Evolutionary conservation across 768 basidiomycete genomes (phyloP), one percentile per base, ranked within the genome.

Genomic region (Cyclocybe aegerita): DNA sequence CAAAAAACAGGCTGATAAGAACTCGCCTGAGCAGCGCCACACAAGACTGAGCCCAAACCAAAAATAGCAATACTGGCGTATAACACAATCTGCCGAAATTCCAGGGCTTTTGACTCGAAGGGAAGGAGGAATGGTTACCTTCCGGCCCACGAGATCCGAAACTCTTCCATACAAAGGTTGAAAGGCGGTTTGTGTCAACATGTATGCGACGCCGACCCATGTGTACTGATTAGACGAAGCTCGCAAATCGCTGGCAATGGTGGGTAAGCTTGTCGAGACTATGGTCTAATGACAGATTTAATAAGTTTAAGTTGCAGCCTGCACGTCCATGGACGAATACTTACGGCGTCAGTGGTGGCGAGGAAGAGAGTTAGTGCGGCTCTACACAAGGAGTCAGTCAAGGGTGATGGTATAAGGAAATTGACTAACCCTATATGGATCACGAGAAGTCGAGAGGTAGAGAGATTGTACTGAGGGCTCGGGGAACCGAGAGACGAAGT

Each of bases 121-220:
- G 43, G 17, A 46, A 37, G 33, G 49, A 9, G 41, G 34, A 43
- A 45, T 49, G 49, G 51, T 54, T 73, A 90, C 91, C 79, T 86
- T 91, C 41, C 90, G 78, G 30, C 91, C 91, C 46, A 86, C 70
- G 38, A 92, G 76, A 67, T 92, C 89, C 46, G 90, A 90, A 36
- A 93, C 67, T 59, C 80, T 81, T 46, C 88, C 90, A 61, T 91
- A 93, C 17, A 93, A 68, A 30, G 90, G 90, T 61, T 93, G 90
- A 54, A 85, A 85, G 23, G 88, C 88, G 0, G 90, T 93, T 60
- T 93, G 90, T 1, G 90, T 90, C 50, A 93, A 78, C 79, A 93
- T 81, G 60, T 93, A 93, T 11, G 88, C 78, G 31, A 90, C 86
- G 12, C 84, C 87, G 43, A 93, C 87, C 91, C 91, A 93, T 16